phyloP scores from a whole-genome alignment of 2,329 filamentous ascomycete genomes.

The Hypoxylon sp. region DNA sequence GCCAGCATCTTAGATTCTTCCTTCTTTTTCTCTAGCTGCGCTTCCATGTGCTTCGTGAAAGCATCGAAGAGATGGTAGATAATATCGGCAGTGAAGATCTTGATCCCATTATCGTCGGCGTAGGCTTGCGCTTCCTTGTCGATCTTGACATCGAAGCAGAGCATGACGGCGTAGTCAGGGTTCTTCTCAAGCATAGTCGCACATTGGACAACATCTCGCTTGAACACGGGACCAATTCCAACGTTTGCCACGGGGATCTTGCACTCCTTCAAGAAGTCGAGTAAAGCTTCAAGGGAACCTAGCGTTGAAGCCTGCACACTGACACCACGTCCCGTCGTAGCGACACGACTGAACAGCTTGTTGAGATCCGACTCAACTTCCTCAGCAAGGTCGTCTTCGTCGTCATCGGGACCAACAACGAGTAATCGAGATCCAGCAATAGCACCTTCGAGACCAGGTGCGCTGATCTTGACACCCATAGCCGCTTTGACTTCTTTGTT shows the following conservation, averaged over 20 bases:
- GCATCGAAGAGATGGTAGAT: constrained; percentile 98
- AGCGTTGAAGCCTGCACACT: constrained; percentile 97
- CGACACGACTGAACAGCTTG: constrained; percentile 89
- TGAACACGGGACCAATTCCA: constrained; percentile 96
- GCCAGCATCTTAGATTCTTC: constrained; percentile 95
- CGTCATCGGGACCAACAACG: constrained; percentile 93
- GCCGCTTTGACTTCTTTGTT: constrained; percentile 99
- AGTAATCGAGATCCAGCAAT: constrained; percentile 96
- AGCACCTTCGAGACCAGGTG: constrained; percentile 92
- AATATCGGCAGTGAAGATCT: constrained; percentile 98
- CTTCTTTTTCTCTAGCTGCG: constrained; percentile 90
- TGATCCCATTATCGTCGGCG: constrained; percentile 93
- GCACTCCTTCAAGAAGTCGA: constrained; percentile 94
- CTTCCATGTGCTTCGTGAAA: constrained; percentile 94
- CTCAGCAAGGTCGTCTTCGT: constrained; percentile 95
- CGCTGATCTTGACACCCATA: constrained; percentile 98
- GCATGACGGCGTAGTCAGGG: constrained; percentile 97
- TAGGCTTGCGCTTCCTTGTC: constrained; percentile 95
- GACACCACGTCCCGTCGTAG: constrained; percentile 92
- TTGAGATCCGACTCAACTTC: constrained; percentile 97
- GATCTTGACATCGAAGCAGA: constrained; percentile 99
- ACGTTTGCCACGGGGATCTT: constrained; percentile 99
- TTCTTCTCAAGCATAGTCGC: constrained; percentile 97
- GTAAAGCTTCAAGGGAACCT: constrained; percentile 92
- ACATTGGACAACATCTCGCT: constrained; percentile 95